Percentiles rank a stretch among this genome's conserved stretches.
These are phyloP conservation scores for Globisporangium orthogonon DNA, from an alignment of 352 stramenopile genomes.

Conservation along the genomic window DNA sequence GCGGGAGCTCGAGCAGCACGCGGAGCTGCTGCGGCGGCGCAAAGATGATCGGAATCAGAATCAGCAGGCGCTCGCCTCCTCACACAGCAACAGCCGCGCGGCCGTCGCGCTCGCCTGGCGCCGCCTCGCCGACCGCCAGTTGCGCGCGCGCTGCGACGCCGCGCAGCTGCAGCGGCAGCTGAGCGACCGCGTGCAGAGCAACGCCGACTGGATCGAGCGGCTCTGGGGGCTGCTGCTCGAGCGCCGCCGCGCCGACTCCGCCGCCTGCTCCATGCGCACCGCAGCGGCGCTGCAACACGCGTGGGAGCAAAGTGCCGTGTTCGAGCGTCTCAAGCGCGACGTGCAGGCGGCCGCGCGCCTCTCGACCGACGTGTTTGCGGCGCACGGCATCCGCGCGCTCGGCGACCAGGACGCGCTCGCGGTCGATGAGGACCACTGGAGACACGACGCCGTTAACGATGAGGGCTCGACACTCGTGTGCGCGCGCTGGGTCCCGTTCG, in stretches of 20 bases:
- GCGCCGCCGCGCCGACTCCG: background rate
- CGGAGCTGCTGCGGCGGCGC: background rate
- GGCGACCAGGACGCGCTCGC: background rate
- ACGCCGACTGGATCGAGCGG: constrained; percentile 25
- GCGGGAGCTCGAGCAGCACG: constrained; percentile 11
- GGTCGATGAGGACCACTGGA: background rate
- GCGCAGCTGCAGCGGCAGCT: background rate
- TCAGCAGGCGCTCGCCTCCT: background rate
- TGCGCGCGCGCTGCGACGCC: constrained; percentile 4
- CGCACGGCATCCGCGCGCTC: constrained; percentile 1
- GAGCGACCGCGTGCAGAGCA: constrained; percentile 8
- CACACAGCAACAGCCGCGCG: background rate
- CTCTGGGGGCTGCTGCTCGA: constrained; percentile 19
- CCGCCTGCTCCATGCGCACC: background rate
- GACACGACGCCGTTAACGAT: background rate
- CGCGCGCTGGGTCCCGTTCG: constrained; percentile 2
- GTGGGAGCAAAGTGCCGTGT: background rate
- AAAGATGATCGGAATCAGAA: background rate
- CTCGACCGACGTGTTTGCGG: background rate
- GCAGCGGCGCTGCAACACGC: background rate
- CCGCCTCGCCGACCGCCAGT: constrained; percentile 14
- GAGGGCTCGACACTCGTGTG: background rate
- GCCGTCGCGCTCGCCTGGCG: constrained; percentile 10
- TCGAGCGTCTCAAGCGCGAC: background rate
- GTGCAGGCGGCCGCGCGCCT: background rate